Evolutionary conservation across 257 asterid species (phyloP).

Genomic region (Sherardia arvensis): DNA sequence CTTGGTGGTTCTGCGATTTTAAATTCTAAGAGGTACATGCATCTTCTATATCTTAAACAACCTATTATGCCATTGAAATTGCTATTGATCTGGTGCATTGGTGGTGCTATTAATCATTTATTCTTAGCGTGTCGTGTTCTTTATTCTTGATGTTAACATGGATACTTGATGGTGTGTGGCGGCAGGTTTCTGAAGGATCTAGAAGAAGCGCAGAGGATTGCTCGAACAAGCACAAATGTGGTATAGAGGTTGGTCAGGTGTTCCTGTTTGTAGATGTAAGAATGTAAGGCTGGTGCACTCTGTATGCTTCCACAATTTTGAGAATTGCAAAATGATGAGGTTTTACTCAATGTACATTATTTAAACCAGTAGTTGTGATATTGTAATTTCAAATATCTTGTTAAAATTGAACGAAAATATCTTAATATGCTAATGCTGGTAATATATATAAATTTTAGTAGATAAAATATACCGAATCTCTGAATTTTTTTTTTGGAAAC

Average conservation of each 20-base stretch:
- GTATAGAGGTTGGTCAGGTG: conserved; percentile 5
- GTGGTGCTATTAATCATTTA: neutral
- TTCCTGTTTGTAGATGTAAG: neutral
- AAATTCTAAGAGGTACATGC: conserved; percentile 87
- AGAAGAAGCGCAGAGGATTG: conserved; percentile 86
- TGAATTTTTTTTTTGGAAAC: no score
- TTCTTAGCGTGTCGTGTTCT: neutral
- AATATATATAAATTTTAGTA: no score
- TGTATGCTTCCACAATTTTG: neutral
- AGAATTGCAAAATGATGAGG: neutral
- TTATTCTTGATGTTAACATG: no score
- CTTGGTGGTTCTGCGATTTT: conserved; percentile 89
- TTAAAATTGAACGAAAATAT: neutral
- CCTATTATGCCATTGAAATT: neutral
- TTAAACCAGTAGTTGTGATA: neutral
- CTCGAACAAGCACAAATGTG: conserved; percentile 52
- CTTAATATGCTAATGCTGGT: no score
- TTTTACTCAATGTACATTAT: neutral
- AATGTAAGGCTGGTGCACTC: neutral
- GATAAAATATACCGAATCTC: no score
- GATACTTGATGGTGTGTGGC: neutral
- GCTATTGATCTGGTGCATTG: neutral
- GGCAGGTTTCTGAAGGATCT: conserved; percentile 85
- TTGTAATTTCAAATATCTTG: no score
- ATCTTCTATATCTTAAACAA: neutral